Conservation (phyloP, 129 eudicot genomes). For the Glebionis coronaria region DNA sequence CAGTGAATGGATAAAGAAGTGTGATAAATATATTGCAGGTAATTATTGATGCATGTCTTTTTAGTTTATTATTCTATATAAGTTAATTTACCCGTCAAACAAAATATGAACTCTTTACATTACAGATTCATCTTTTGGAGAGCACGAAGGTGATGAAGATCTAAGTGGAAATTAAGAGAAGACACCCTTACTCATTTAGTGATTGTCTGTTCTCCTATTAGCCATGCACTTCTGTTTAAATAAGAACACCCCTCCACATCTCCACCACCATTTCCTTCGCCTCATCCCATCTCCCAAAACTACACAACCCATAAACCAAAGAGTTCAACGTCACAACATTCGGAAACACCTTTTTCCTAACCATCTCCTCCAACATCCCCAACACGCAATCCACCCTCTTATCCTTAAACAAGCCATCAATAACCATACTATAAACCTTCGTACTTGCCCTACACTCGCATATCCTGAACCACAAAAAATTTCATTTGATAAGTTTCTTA, state of each 20-base stretch:
- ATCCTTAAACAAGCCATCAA: conserved; percentile 42
- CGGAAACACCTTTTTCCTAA: conserved; percentile 21
- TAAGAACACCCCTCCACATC: conserved; percentile 37
- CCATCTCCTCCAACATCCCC: conserved; percentile 17
- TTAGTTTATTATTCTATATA: too few relatives aligned
- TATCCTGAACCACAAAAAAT: conserved; percentile 74
- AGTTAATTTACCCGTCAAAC: too few relatives aligned
- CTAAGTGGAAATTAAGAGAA: conserved; percentile 60
- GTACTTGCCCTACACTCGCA: conserved; percentile 30
- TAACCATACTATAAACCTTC: conserved; percentile 18
- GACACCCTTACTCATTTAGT: conserved; percentile 96
- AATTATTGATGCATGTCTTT: too few relatives aligned
- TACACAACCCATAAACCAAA: conserved; percentile 34
- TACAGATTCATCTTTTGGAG: too few relatives aligned
- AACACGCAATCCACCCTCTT: conserved; percentile 15
- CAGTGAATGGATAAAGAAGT: too few relatives aligned
- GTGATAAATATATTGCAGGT: too few relatives aligned
- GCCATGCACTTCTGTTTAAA: conserved; percentile 75
- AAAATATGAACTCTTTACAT: too few relatives aligned
- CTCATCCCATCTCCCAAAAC: conserved; percentile 29
- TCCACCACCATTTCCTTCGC: conserved; percentile 20
- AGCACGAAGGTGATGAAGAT: conserved; percentile 92
- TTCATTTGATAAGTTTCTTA: conserved; percentile 72
- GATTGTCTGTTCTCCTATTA: conserved; percentile 70
- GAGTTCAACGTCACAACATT: conserved; percentile 31